Conservation (phyloP, 257 asterid genomes). For the Solanum pimpinellifolium region DNA sequence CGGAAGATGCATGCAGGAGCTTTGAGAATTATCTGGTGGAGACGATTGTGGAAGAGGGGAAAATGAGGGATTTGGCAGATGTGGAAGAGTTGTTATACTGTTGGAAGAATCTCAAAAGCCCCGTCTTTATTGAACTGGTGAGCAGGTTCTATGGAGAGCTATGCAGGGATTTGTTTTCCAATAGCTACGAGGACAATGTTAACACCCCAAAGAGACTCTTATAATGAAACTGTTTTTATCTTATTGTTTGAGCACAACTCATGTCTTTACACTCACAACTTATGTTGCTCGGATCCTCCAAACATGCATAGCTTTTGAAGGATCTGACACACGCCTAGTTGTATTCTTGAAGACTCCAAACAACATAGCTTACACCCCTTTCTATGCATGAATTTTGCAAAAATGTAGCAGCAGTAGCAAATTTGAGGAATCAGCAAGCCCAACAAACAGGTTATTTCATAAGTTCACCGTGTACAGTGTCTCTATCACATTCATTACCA, state of each 20-base stretch:
- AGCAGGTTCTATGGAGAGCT: slow-evolving; percentile 63
- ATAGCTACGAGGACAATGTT: slow-evolving; percentile 5
- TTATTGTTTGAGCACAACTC: neutral
- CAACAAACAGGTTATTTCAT: neutral
- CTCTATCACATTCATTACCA: neutral
- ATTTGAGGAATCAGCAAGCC: neutral
- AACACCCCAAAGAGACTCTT: neutral
- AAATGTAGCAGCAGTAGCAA: neutral
- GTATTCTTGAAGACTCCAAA: neutral
- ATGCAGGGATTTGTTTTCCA: slow-evolving; percentile 54
- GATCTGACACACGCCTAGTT: neutral
- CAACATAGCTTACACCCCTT: neutral
- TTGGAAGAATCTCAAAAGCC: slow-evolving; percentile 53
- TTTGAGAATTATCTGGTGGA: slow-evolving; percentile 61
- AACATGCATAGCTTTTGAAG: neutral
- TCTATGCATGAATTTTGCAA: neutral
- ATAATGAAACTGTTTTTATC: neutral
- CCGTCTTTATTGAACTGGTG: slow-evolving; percentile 50
- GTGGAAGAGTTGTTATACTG: slow-evolving; percentile 64
- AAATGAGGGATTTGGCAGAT: slow-evolving; percentile 41
- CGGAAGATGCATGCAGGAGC: slow-evolving; percentile 61
- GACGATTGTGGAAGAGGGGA: slow-evolving; percentile 62
- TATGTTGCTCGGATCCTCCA: neutral
- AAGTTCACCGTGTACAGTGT: neutral
- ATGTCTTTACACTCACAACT: neutral